Conservation (phyloP, 495 filamentous ascomycete species). For the Talaromyces borbonicus region DNA sequence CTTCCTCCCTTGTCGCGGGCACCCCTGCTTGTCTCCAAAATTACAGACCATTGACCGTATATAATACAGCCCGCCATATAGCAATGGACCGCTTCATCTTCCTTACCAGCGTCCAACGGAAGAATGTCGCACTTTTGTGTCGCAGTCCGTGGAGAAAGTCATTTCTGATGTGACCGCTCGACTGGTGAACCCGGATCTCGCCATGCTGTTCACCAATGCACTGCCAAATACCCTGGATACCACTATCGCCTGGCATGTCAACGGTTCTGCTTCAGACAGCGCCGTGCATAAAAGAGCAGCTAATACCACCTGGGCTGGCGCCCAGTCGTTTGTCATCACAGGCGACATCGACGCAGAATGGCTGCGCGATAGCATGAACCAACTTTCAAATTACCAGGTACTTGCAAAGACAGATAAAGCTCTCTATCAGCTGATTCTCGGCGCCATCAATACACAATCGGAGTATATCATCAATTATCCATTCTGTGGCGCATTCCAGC, state of each 20-base stretch:
- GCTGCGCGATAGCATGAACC: slow-evolving; percentile 95
- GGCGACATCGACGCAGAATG: slow-evolving; percentile 99
- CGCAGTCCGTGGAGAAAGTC: slow-evolving; percentile 74
- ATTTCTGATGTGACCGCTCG: slow-evolving; percentile 70
- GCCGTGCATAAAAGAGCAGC: slow-evolving; percentile 35
- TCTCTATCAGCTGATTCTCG: slow-evolving; percentile 72
- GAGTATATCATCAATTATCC: slow-evolving; percentile 91
- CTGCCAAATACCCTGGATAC: slow-evolving; percentile 94
- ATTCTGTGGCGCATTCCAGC: slow-evolving; percentile 98
- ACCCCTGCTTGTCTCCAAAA: background rate
- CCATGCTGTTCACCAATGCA: slow-evolving; percentile 91
- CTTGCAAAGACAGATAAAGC: slow-evolving; percentile 69
- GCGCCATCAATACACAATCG: slow-evolving; percentile 92
- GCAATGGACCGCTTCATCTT: slow-evolving; percentile 65
- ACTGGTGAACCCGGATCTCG: slow-evolving; percentile 81
- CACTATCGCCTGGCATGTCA: slow-evolving; percentile 68
- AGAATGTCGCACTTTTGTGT: slow-evolving; percentile 82
- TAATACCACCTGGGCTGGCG: slow-evolving; percentile 61
- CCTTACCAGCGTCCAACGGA: slow-evolving; percentile 81
- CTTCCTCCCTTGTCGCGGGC: background rate
- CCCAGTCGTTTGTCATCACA: slow-evolving; percentile 92
- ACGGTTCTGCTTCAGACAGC: slow-evolving; percentile 25
- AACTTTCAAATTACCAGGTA: slow-evolving; percentile 78
- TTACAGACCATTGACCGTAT: background rate
- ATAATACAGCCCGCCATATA: slow-evolving; percentile 54